Evolutionary conservation across 768 basidiomycete species (phyloP).

Genomic region (Cystobasidium onofrii): DNA sequence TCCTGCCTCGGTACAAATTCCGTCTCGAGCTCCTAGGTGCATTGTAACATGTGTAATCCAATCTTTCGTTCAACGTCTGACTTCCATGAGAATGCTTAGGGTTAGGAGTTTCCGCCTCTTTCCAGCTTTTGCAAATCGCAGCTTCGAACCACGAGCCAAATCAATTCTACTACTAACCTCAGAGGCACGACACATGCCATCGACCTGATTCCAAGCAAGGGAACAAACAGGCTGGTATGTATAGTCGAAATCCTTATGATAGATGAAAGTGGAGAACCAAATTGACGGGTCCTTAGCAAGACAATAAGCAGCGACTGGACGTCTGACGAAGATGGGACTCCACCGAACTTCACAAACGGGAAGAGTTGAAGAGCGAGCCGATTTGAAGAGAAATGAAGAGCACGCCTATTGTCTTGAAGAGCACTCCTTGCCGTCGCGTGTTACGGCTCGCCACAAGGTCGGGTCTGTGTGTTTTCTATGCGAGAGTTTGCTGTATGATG

Average conservation of each 20-base stretch:
- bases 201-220: neutral
- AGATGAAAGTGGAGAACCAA: neutral
- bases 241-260: neutral
- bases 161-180: neutral
- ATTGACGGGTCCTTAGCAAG: neutral
- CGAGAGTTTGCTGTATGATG: neutral
- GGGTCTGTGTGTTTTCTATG: neutral
- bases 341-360: neutral
- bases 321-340: neutral
- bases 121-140: neutral
- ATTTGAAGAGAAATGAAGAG: neutral
- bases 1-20: neutral
- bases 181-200: neutral
- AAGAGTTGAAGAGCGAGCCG: neutral
- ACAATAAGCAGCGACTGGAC: neutral
- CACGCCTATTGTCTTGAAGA: neutral
- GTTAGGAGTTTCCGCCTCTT: conserved; percentile 1
- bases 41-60: neutral
- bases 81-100: neutral
- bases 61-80: neutral
- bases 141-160: neutral
- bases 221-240: neutral
- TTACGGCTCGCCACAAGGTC: neutral
- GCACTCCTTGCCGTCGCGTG: neutral
- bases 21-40: neutral